A percentile compares a stretch with the other conserved stretches of the same genome.
Evolutionary conservation across 805 yeast genomes (phyloP).

Genomic region (Zygoascus bituminiphila): DNA sequence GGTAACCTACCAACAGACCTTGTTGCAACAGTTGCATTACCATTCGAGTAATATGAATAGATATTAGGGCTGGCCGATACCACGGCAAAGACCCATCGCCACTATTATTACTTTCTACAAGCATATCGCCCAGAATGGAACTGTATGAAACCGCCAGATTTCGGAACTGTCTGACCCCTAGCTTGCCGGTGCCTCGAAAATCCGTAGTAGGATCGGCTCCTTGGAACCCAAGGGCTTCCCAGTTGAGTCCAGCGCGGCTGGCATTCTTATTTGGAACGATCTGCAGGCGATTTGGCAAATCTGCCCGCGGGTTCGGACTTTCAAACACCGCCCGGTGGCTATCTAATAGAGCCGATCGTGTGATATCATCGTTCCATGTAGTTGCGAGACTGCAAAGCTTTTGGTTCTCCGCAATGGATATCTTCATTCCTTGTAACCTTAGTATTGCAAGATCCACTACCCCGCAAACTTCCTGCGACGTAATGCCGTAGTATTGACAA

Average conservation of each 20-base stretch:
- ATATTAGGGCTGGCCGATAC: constrained; percentile 29
- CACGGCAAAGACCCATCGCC: constrained; percentile 18
- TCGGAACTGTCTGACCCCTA: constrained; percentile 22
- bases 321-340: not conserved
- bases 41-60: constrained; percentile 24
- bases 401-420: not conserved
- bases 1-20: not conserved
- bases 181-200: constrained; percentile 29
- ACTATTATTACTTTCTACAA: constrained; percentile 23
- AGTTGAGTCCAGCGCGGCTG: constrained; percentile 14
- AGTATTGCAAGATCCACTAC: not conserved
- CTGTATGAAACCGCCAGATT: constrained; percentile 17
- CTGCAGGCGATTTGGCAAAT: not conserved
- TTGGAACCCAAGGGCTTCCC: constrained; percentile 34
- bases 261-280: not conserved
- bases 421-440: not conserved
- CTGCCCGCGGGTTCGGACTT: not conserved
- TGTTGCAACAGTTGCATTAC: constrained; percentile 9
- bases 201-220: constrained; percentile 32
- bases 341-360: not conserved
- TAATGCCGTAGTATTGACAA: not conserved
- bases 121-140: constrained; percentile 10
- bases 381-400: not conserved
- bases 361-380: not conserved
- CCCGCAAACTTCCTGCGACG: not conserved